These are phyloP conservation scores for Penicillium concentricum DNA, from an alignment of 2,329 filamentous ascomycete species.

Conservation along the genomic window DNA sequence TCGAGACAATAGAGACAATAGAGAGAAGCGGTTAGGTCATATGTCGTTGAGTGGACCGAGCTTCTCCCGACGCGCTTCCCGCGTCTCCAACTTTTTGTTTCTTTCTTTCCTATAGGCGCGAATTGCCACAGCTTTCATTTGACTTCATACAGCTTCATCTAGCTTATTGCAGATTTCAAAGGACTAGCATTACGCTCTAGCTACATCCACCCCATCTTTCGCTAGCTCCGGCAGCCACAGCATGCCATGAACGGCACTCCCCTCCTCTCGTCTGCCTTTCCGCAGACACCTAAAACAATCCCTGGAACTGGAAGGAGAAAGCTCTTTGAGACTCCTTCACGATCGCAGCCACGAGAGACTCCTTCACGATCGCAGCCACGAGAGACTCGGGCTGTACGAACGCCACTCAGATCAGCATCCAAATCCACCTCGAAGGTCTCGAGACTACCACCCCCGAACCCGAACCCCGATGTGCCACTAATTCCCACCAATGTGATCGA, in stretches of 20 bases:
- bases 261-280: constrained; percentile 78
- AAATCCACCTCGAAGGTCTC: constrained; percentile 23
- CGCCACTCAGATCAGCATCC: constrained; percentile 21
- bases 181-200: not conserved
- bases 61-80: constrained; percentile 27
- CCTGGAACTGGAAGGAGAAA: constrained; percentile 32
- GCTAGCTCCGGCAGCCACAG: constrained; percentile 32
- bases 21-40: constrained; percentile 3
- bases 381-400: constrained; percentile 20
- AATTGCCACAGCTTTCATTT: not conserved
- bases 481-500: constrained; percentile 82
- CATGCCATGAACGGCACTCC: constrained; percentile 82
- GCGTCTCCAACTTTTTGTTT: constrained; percentile 26
- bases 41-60: constrained; percentile 21
- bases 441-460: constrained; percentile 18
- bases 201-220: not conserved
- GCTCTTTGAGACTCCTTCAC: constrained; percentile 30
- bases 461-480: constrained; percentile 54
- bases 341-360: constrained; percentile 24
- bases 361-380: constrained; percentile 24
- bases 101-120: constrained; percentile 2
- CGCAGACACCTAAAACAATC: constrained; percentile 65
- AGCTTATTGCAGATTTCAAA: not conserved
- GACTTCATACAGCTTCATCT: not conserved
- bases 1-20: not conserved